phyloP scores from a whole-genome alignment of 2,329 filamentous ascomycete genomes.

The Chaetothyriales sp. region DNA sequence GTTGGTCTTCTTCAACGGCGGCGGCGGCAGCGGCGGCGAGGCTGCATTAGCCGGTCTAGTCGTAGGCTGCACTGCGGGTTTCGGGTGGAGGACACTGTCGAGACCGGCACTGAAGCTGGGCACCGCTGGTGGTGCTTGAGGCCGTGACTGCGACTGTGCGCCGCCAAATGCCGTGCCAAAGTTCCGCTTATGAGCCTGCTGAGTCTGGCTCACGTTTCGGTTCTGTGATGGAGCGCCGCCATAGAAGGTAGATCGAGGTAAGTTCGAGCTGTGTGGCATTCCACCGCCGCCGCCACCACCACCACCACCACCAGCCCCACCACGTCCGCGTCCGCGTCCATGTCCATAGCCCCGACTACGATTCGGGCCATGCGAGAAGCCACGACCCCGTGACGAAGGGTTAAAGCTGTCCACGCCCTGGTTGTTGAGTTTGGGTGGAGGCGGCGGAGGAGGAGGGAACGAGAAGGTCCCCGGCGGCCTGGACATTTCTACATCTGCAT shows the following conservation, averaged over 20 bases:
- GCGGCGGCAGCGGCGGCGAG: too few species aligned
- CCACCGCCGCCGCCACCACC: slow-evolving; percentile 1
- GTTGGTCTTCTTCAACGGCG: slow-evolving; percentile 30
- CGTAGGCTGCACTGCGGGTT: slow-evolving; percentile 1
- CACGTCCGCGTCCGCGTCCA: slow-evolving; percentile 6
- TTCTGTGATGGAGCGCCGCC: slow-evolving; percentile 1
- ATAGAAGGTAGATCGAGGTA: slow-evolving; percentile 3
- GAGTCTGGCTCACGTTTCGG: slow-evolving; percentile 1
- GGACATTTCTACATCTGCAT: slow-evolving; percentile 6
- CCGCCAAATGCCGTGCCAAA: slow-evolving; percentile 14
- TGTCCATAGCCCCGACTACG: slow-evolving; percentile 5
- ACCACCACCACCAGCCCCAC: slow-evolving; percentile 5
- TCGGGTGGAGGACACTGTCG: slow-evolving; percentile 11
- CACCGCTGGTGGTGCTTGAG: slow-evolving; percentile 13
- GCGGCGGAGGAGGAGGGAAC: slow-evolving; percentile 29
- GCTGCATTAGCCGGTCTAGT: slow-evolving; percentile 18
- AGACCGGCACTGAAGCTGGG: slow-evolving; percentile 16
- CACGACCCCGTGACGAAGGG: not conserved
- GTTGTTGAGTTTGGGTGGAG: not conserved
- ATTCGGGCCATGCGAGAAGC: not conserved
- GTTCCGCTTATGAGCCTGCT: slow-evolving; percentile 13
- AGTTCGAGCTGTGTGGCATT: not conserved
- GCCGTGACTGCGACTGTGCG: slow-evolving; percentile 7
- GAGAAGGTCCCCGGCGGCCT: slow-evolving; percentile 31
- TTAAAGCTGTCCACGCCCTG: not conserved